phyloP scores from a whole-genome alignment of 2,329 filamentous ascomycete genomes.

The Cladophialophora bantiana region DNA sequence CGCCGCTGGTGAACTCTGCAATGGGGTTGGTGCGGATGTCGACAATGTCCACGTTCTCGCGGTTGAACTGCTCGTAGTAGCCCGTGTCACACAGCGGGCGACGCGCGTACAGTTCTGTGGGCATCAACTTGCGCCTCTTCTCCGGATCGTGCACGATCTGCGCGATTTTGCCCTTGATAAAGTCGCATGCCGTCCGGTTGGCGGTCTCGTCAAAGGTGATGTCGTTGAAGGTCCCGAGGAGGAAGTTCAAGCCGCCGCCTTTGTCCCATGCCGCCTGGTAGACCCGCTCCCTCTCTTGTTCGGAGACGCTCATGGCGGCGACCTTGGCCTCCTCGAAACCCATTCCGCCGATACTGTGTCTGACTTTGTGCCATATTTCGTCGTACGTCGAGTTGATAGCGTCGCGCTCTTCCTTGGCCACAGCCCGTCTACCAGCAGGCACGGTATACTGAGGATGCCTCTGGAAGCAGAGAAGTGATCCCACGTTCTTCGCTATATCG shows the following conservation, averaged over 20 bases:
- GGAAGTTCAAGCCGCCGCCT: conserved; percentile 61
- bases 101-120: conserved; percentile 63
- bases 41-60: conserved; percentile 55
- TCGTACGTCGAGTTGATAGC: conserved; percentile 31
- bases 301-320: conserved; percentile 35
- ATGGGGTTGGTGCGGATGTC: conserved; percentile 44
- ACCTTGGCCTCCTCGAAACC: conserved; percentile 57
- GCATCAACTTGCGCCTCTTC: conserved; percentile 61
- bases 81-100: conserved; percentile 56
- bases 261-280: conserved; percentile 58
- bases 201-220: conserved; percentile 53
- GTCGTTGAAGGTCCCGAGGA: conserved; percentile 61
- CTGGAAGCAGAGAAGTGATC: conserved; percentile 61
- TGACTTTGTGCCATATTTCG: conserved; percentile 41
- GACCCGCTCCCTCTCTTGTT: conserved; percentile 48
- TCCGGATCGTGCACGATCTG: conserved; percentile 59
- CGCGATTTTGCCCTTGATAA: conserved; percentile 62
- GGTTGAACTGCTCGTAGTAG: conserved; percentile 60
- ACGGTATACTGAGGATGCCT: conserved; percentile 70
- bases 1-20: conserved; percentile 37
- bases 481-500: conserved; percentile 61
- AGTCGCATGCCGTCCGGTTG: conserved; percentile 61
- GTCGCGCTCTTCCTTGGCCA: conserved; percentile 60
- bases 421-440: conserved; percentile 61
- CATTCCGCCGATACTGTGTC: conserved; percentile 57